phyloP scores from a whole-genome alignment of 108 stramenopile genomes.

The Parietichytrium sp. region DNA sequence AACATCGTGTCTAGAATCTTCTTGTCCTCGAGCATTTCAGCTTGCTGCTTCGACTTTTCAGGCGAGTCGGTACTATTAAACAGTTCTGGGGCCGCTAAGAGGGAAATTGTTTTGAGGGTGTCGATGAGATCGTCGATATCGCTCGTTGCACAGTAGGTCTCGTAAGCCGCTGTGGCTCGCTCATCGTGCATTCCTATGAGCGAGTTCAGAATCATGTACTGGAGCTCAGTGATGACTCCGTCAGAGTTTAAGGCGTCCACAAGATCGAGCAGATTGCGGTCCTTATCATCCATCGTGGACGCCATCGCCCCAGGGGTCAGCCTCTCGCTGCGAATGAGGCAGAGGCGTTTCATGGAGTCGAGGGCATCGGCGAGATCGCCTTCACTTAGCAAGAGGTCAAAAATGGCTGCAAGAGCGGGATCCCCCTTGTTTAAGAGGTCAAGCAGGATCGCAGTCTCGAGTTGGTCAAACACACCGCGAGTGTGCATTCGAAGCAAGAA shows the following conservation, averaged over 20 bases:
- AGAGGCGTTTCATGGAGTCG: not conserved
- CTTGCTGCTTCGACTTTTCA: no score
- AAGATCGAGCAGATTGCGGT: not conserved
- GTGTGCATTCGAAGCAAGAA: conserved; percentile 1
- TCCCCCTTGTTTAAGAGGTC: not conserved
- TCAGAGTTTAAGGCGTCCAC: not conserved
- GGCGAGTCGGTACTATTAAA: not conserved
- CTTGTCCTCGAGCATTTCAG: no score
- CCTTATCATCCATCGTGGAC: not conserved
- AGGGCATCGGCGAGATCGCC: not conserved
- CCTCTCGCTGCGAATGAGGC: not conserved
- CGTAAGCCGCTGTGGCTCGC: not conserved
- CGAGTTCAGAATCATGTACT: not conserved
- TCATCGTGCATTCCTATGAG: conserved; percentile 17
- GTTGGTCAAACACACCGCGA: conserved; percentile 3
- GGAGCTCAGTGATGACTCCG: not conserved
- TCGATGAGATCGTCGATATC: conserved; percentile 21
- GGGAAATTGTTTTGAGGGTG: conserved; percentile 1
- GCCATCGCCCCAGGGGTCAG: not conserved
- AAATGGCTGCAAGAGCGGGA: not conserved
- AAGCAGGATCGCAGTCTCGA: not conserved
- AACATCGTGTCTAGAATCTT: conserved; percentile 20
- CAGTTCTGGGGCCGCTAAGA: not conserved
- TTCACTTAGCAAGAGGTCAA: not conserved
- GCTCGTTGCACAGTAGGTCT: conserved; percentile 4